Conservation (phyloP, 805 yeast species). For the Metschnikowia kunwiensis region DNA sequence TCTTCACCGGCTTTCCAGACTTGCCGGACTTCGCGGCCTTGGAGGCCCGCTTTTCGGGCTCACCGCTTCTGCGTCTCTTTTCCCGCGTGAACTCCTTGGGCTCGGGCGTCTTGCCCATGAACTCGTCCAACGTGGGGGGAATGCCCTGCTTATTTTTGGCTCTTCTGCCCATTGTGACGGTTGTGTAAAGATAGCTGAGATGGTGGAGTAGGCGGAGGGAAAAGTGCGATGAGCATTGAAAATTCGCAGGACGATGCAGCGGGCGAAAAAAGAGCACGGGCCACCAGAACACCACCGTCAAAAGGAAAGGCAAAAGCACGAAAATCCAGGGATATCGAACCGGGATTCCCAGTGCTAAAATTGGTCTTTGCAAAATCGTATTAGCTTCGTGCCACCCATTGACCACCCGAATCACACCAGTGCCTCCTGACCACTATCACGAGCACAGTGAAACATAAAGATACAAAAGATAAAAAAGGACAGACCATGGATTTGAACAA, state of each 20-base stretch:
- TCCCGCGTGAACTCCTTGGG: constrained; percentile 29
- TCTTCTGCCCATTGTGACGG: constrained; percentile 90
- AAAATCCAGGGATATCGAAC: no score
- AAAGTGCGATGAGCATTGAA: constrained; percentile 21
- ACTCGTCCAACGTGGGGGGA: constrained; percentile 87
- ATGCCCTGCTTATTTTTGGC: constrained; percentile 89
- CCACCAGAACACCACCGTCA: no score
- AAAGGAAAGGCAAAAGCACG: no score
- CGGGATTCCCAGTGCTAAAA: no score
- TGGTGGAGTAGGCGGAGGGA: constrained; percentile 9
- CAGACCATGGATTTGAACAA: constrained; percentile 9
- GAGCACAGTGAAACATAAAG: no score
- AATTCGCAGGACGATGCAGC: constrained; percentile 13
- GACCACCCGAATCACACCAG: no score
- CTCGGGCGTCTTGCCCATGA: constrained; percentile 37
- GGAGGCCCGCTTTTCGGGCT: constrained; percentile 19
- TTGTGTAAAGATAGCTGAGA: no score
- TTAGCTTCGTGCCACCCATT: no score
- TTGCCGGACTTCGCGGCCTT: no score
- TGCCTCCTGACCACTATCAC: no score
- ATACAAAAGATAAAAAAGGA: no score
- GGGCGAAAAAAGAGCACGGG: constrained; percentile 10
- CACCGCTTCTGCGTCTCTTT: constrained; percentile 22
- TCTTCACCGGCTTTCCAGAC: constrained; percentile 15
- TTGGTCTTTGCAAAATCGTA: no score